These are phyloP conservation scores for Herpetomonas samuelpessoai DNA, from an alignment of 208 protist species.

Conservation along the genomic window DNA sequence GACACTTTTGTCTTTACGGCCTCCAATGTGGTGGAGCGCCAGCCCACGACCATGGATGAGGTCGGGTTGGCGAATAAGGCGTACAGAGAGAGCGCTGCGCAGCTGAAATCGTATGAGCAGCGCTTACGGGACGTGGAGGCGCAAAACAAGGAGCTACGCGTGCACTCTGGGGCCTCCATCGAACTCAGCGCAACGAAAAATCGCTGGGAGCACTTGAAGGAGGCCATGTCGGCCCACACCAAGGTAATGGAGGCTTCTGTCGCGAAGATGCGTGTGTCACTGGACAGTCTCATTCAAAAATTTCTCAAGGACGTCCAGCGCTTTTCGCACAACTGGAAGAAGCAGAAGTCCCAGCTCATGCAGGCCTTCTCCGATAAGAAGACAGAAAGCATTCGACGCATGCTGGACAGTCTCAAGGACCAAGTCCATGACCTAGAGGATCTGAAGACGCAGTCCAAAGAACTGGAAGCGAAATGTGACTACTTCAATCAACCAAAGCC, in stretches of 20 bases:
- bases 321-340: constrained; percentile 87
- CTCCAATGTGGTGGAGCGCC: constrained; percentile 84
- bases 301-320: constrained; percentile 88
- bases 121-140: constrained; percentile 73
- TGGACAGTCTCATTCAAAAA: constrained; percentile 84
- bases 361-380: constrained; percentile 65
- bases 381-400: constrained; percentile 40
- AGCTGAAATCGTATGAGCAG: constrained; percentile 59
- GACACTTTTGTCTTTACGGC: constrained; percentile 87
- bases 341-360: constrained; percentile 79
- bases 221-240: constrained; percentile 88
- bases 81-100: constrained; percentile 58
- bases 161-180: constrained; percentile 66
- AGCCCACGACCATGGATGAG: constrained; percentile 93
- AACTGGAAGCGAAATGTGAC: constrained; percentile 87
- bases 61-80: constrained; percentile 84
- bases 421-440: constrained; percentile 79
- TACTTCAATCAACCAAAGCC: constrained; percentile 90
- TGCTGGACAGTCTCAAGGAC: constrained; percentile 74
- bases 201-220: constrained; percentile 91
- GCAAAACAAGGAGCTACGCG: constrained; percentile 85
- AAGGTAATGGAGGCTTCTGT: constrained; percentile 91
- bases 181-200: constrained; percentile 77
- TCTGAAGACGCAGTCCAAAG: constrained; percentile 48
- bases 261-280: constrained; percentile 79